phyloP scores from a whole-genome alignment of 306 rosid genomes.

The Alnus glutinosa region DNA sequence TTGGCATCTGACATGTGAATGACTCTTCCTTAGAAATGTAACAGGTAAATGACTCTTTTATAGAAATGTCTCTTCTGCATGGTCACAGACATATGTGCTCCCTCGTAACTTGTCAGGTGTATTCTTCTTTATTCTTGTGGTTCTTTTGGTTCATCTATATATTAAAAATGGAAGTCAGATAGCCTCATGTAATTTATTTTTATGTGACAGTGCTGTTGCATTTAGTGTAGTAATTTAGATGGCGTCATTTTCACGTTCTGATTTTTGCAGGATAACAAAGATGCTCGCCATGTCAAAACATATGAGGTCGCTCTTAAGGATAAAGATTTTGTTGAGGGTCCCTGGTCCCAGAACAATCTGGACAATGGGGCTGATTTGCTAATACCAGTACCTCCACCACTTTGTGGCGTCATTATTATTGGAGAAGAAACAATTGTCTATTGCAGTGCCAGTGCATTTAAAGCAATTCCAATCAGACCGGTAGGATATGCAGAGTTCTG shows the following conservation, averaged over 20 bases:
- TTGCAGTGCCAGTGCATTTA: slow-evolving; percentile 92
- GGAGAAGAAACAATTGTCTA: slow-evolving; percentile 98
- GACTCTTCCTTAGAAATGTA: not conserved
- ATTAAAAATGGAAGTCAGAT: not conserved
- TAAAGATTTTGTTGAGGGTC: slow-evolving; percentile 96
- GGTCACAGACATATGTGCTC: not conserved
- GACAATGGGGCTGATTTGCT: slow-evolving; percentile 94
- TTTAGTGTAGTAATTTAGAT: slow-evolving; percentile 14
- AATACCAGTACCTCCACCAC: slow-evolving; percentile 97
- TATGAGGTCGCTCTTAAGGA: slow-evolving; percentile 97
- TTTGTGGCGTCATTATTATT: slow-evolving; percentile 91
- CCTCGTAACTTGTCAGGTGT: not conserved
- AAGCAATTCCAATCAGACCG: slow-evolving; percentile 87
- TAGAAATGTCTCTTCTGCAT: not conserved
- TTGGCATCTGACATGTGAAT: not conserved
- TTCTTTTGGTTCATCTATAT: not conserved
- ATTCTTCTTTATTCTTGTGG: not conserved
- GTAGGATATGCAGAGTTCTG: slow-evolving; percentile 48
- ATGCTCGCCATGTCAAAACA: slow-evolving; percentile 95
- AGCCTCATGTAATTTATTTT: not conserved
- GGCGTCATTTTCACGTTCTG: slow-evolving; percentile 25
- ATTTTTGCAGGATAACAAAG: slow-evolving; percentile 87
- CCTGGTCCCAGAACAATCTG: slow-evolving; percentile 94
- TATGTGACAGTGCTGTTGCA: not conserved
- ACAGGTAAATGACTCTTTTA: not conserved